Evolutionary conservation across 2,329 filamentous ascomycete genomes (phyloP).

Genomic region (Pestalotiopsis sp.): DNA sequence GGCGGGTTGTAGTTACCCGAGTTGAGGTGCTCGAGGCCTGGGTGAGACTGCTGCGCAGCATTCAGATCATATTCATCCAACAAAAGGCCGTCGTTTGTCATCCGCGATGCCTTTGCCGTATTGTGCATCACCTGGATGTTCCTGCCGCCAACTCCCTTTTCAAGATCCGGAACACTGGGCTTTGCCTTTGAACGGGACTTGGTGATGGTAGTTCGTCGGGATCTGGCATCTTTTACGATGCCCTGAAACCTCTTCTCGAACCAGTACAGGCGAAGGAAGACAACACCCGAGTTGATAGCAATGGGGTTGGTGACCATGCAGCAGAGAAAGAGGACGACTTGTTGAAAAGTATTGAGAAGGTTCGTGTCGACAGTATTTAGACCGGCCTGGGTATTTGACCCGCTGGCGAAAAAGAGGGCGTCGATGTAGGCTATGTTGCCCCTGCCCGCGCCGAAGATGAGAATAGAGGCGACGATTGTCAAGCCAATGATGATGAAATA

Average conservation of each 20-base stretch:
- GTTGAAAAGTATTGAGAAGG: slow-evolving; percentile 69
- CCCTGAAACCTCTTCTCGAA: slow-evolving; percentile 95
- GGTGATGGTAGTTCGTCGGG: slow-evolving; percentile 64
- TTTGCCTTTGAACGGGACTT: slow-evolving; percentile 59
- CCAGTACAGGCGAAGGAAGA: slow-evolving; percentile 94
- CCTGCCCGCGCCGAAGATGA: slow-evolving; percentile 66
- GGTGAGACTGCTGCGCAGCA: slow-evolving; percentile 24
- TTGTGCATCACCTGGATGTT: slow-evolving; percentile 68
- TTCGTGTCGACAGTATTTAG: slow-evolving; percentile 81
- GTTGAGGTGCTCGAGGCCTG: slow-evolving; percentile 17
- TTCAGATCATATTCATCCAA: slow-evolving; percentile 42
- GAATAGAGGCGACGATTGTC: slow-evolving; percentile 73
- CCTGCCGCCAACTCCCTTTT: slow-evolving; percentile 66
- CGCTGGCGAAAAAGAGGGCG: slow-evolving; percentile 84
- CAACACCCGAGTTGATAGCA: slow-evolving; percentile 81
- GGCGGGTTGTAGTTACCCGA: slow-evolving; percentile 15
- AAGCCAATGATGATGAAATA: slow-evolving; percentile 83
- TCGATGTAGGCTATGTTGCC: slow-evolving; percentile 77
- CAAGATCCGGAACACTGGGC: slow-evolving; percentile 49
- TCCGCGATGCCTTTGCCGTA: slow-evolving; percentile 54
- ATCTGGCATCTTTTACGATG: slow-evolving; percentile 73
- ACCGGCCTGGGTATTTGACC: slow-evolving; percentile 88
- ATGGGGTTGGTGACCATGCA: slow-evolving; percentile 81
- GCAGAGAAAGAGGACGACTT: slow-evolving; percentile 72
- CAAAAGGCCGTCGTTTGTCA: slow-evolving; percentile 64